phyloP scores from a whole-genome alignment of 139 green algal genomes.

The Closterium sp. region DNA sequence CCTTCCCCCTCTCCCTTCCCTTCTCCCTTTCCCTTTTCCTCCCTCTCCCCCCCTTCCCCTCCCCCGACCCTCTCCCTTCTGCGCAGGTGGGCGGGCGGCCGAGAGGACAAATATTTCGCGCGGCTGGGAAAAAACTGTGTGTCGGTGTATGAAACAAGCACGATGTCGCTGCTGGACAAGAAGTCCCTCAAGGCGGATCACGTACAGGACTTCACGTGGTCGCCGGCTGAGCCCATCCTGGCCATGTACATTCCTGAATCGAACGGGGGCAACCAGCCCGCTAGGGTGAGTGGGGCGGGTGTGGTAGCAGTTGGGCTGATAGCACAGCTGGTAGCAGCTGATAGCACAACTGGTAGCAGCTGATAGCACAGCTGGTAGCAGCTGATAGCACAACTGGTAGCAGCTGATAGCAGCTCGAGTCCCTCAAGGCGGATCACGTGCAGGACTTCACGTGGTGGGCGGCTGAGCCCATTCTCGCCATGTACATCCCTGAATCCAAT shows the following conservation, averaged over 20 bases:
- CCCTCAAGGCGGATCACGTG: constrained; percentile 83
- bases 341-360: too few relatives aligned
- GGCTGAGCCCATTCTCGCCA: constrained; percentile 75
- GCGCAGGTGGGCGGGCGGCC: constrained; percentile 73
- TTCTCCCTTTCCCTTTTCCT: too few relatives aligned
- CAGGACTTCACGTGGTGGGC: constrained; percentile 91
- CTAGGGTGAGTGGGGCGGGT: constrained; percentile 52
- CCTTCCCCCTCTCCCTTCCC: too few relatives aligned
- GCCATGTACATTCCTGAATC: constrained; percentile 82
- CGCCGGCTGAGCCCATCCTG: constrained; percentile 79
- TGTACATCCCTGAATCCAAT: constrained; percentile 80
- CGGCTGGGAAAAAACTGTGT: constrained; percentile 74
- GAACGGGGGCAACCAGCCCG: constrained; percentile 69
- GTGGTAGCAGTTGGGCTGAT: too few relatives aligned
- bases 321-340: too few relatives aligned
- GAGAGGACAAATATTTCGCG: constrained; percentile 82
- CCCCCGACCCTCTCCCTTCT: not conserved
- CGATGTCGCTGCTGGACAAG: constrained; percentile 82
- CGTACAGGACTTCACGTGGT: constrained; percentile 91
- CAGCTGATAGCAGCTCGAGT: too few relatives aligned
- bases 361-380: too few relatives aligned
- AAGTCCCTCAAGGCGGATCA: constrained; percentile 86
- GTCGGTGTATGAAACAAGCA: constrained; percentile 75
- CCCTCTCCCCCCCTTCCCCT: too few relatives aligned
- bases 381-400: too few relatives aligned